Evolutionary conservation across 75 land plant species (phyloP), one percentile per base, ranked within the genome.

Genomic region (Selaginella tamariscina): DNA sequence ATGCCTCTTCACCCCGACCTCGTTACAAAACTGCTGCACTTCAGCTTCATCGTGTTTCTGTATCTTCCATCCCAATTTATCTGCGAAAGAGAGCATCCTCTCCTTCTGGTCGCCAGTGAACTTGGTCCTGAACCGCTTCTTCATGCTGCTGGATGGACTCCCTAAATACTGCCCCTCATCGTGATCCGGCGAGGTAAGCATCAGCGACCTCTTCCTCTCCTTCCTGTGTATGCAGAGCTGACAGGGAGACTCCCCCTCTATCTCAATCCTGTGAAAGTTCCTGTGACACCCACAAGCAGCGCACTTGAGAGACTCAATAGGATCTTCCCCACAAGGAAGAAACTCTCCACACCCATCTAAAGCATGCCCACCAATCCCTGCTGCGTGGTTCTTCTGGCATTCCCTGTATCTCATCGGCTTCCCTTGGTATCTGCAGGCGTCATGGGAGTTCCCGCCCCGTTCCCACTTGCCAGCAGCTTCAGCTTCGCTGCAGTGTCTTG

Each of bases 1-100:
- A n/a, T 59, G 62, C 5, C 62, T 8, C 26, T 59, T 59, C n/a
- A 59, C 62, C 9, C 62, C 62, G 8, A 59, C 62, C 24, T 59
- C 62, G 62, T 21, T 26, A 59, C 62, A 59, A 27, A 59, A 59
- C 62, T 59, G 62, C 62, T 59, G 62, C n/a, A 59, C 62, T n/a
- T 59, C 62, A 23, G 62, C 23, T 21, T 59, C 62, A 23, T 59
- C 62, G 62, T 59, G 62, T 21, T 59, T 59, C 26, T 59, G 62
- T 2, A 59, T 59, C 26, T 59, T 59, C 62, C 62, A 59, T 8
- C 62, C 62, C 24, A 59, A 5, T n/a, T 59, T 59, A 27, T 59
- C 62, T 9, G 62, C 62, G 23, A 59, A 59, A 2, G 62, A 8
- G 18, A 59, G 26, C 62, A 59, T 59, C 62, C 26, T 59, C 62